Evolutionary conservation across 164 flowering plant genomes (phyloP).

Genomic region (Stephania japonica): DNA sequence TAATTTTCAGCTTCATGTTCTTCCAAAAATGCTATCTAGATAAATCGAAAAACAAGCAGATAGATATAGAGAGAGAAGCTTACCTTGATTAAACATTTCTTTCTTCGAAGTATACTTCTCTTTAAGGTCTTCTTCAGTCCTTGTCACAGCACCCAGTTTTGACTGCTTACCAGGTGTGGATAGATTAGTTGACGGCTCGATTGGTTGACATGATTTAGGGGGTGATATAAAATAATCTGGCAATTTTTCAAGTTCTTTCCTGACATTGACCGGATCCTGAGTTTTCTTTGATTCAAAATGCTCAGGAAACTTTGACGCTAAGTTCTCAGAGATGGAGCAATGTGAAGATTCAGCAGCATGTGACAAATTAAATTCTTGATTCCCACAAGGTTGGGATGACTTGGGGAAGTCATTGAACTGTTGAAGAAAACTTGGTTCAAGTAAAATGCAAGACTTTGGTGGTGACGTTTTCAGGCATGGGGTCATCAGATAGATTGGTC

Average conservation of each 20-base stretch:
- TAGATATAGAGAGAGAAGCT: neutral
- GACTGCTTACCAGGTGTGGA: slow-evolving; percentile 13
- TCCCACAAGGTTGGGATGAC: slow-evolving; percentile 43
- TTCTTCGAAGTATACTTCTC: slow-evolving; percentile 3
- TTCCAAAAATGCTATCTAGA: neutral
- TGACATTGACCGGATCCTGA: slow-evolving; percentile 24
- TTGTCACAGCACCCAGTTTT: slow-evolving; percentile 5
- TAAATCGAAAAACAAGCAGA: neutral
- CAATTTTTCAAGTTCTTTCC: slow-evolving; percentile 41
- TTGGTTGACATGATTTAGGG: slow-evolving; percentile 70
- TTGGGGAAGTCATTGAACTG: slow-evolving; percentile 17
- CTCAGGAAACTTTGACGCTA: slow-evolving; percentile 52
- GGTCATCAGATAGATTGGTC: slow-evolving; percentile 47
- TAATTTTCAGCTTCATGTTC: neutral
- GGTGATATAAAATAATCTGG: slow-evolving; percentile 68
- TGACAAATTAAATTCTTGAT: slow-evolving; percentile 18
- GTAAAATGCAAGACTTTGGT: slow-evolving; percentile 68
- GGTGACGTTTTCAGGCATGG: slow-evolving; percentile 72
- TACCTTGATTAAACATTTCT: slow-evolving; percentile 31
- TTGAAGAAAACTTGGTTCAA: slow-evolving; percentile 50
- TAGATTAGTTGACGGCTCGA: slow-evolving; percentile 44
- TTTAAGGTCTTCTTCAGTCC: slow-evolving; percentile 16
- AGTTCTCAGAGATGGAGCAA: slow-evolving; percentile 29
- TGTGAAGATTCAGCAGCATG: slow-evolving; percentile 37
- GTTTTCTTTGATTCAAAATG: slow-evolving; percentile 35